A percentile compares a stretch with the other conserved stretches of the same genome.
Evolutionary conservation across 2,329 filamentous ascomycete genomes (phyloP).

Genomic region (Calycina marina): DNA sequence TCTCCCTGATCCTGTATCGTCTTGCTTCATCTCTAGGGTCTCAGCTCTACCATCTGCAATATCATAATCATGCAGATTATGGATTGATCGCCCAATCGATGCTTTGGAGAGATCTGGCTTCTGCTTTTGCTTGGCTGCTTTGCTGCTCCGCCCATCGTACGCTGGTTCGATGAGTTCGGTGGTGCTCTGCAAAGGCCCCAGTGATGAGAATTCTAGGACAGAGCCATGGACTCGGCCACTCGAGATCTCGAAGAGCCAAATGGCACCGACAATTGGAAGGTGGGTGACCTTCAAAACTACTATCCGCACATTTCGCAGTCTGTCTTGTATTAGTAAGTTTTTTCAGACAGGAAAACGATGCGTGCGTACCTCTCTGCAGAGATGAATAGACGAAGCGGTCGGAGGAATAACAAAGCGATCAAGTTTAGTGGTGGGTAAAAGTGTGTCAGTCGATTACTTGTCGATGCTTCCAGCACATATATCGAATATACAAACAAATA

Average conservation of each 20-base stretch:
- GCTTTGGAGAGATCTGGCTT: too few species aligned
- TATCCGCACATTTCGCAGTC: constrained; percentile 46
- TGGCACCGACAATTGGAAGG: constrained; percentile 53
- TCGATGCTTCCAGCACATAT: constrained; percentile 51
- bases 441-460: constrained; percentile 52
- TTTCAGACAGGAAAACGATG: too few species aligned
- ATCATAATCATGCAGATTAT: too few species aligned
- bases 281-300: constrained; percentile 48
- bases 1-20: constrained; percentile 7
- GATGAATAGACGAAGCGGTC: constrained; percentile 56
- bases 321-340: background rate
- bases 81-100: too few species aligned
- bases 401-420: constrained; percentile 54
- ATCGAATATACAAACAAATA: constrained; percentile 64
- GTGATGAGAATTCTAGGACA: constrained; percentile 10
- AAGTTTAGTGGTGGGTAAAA: constrained; percentile 65
- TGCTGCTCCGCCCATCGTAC: too few species aligned
- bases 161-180: too few species aligned
- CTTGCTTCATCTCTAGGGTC: too few species aligned
- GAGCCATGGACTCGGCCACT: constrained; percentile 10
- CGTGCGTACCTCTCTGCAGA: constrained; percentile 34
- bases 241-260: constrained; percentile 37
- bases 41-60: too few species aligned
- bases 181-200: constrained; percentile 11
- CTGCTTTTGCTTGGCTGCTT: too few species aligned